Conservation (phyloP, 169 alveolate genomes). For the Eimeria maxima region DNA sequence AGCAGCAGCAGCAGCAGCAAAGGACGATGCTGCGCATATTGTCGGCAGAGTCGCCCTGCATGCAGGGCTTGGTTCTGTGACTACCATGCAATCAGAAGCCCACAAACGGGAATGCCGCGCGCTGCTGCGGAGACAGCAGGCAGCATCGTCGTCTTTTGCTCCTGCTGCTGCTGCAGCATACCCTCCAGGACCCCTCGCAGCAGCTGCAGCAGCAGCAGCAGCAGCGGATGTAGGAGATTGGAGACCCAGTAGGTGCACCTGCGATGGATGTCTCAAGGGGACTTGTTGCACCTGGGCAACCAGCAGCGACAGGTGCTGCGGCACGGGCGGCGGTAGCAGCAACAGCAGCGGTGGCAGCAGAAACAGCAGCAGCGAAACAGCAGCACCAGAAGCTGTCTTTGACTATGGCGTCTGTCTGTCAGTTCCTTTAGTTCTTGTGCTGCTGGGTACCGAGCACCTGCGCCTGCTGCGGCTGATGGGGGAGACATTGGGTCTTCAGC, state of each 20-base stretch:
- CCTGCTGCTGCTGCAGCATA: slow-evolving; percentile 31
- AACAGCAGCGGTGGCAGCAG: slow-evolving; percentile 35
- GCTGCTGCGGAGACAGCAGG: slow-evolving; percentile 34
- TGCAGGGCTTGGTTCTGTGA: slow-evolving; percentile 8
- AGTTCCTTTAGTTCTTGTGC: slow-evolving; percentile 24
- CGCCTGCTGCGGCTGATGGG: slow-evolving; percentile 11
- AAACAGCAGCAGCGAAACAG: no score
- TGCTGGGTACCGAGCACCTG: slow-evolving; percentile 64
- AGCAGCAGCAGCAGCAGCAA: slow-evolving; percentile 25
- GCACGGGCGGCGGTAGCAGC: slow-evolving; percentile 8
- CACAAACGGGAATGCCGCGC: slow-evolving; percentile 12
- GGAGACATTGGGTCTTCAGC: slow-evolving; percentile 25
- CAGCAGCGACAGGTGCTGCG: neutral
- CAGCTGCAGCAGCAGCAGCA: slow-evolving; percentile 49
- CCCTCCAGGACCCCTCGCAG: slow-evolving; percentile 8
- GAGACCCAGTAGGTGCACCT: slow-evolving; percentile 17
- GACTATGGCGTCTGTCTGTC: slow-evolving; percentile 60
- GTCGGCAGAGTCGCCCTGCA: slow-evolving; percentile 55
- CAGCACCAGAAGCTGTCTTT: neutral
- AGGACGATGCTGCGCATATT: neutral
- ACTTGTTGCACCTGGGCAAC: neutral
- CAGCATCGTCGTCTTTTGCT: neutral
- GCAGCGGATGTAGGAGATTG: slow-evolving; percentile 47
- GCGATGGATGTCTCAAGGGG: slow-evolving; percentile 37
- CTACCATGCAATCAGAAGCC: slow-evolving; percentile 21